phyloP scores from a whole-genome alignment of 805 yeast species.

The Candida maesae region DNA sequence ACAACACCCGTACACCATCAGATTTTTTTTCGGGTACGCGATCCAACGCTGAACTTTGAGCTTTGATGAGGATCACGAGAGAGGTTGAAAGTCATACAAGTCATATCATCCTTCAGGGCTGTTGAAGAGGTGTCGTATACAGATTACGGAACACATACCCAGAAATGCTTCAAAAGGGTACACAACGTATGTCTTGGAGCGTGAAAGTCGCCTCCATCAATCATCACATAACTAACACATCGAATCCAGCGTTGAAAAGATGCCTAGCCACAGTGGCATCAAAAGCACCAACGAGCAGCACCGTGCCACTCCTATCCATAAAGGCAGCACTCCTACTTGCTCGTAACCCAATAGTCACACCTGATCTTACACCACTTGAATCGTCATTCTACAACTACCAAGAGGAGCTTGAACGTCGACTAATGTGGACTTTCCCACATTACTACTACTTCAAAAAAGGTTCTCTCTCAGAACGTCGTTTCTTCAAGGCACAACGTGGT shows the following conservation, averaged over 20 bases:
- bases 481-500: slow-evolving; percentile 66
- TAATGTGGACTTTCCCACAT: slow-evolving; percentile 97
- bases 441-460: slow-evolving; percentile 90
- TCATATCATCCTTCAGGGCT: too few species aligned
- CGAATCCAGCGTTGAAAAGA: slow-evolving; percentile 18
- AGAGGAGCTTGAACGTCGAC: slow-evolving; percentile 77
- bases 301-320: slow-evolving; percentile 18
- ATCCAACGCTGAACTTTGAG: too few species aligned
- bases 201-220: background rate
- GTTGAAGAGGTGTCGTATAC: too few species aligned
- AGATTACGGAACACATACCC: too few species aligned
- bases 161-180: slow-evolving; percentile 10
- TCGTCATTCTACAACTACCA: slow-evolving; percentile 76
- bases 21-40: too few species aligned
- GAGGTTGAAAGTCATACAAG: too few species aligned
- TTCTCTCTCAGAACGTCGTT: slow-evolving; percentile 80
- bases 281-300: slow-evolving; percentile 16
- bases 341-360: slow-evolving; percentile 81
- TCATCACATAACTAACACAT: background rate
- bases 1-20: too few species aligned
- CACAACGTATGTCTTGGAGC: slow-evolving; percentile 10
- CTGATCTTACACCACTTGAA: slow-evolving; percentile 70
- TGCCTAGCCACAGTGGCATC: slow-evolving; percentile 19
- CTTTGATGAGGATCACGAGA: too few species aligned
- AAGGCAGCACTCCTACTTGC: slow-evolving; percentile 62